Evolutionary conservation across 352 stramenopile genomes (phyloP).

Genomic region (Pythium pyrilobum): DNA sequence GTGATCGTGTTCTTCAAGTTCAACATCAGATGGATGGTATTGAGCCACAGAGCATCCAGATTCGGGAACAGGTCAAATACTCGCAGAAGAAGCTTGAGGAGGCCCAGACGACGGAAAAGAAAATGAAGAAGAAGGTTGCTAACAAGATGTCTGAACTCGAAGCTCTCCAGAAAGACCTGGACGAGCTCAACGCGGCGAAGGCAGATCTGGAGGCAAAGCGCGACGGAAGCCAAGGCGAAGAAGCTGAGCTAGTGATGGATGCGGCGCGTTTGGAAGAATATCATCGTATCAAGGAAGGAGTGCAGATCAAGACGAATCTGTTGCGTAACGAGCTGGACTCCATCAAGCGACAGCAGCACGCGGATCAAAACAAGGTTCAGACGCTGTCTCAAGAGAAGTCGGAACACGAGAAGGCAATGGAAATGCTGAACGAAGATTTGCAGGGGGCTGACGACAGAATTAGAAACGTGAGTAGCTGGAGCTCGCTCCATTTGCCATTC

Average conservation of each 20-base stretch:
- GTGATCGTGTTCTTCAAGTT: conserved; percentile 67
- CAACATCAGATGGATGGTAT: conserved; percentile 85
- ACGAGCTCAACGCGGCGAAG: conserved; percentile 58
- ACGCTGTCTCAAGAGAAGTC: conserved; percentile 62
- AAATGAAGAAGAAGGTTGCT: conserved; percentile 69
- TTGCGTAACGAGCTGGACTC: conserved; percentile 66
- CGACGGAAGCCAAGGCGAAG: conserved; percentile 31
- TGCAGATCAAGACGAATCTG: conserved; percentile 63
- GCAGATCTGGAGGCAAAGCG: conserved; percentile 46
- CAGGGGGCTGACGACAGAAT: conserved; percentile 59
- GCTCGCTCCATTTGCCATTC: not conserved
- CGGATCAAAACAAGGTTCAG: conserved; percentile 69
- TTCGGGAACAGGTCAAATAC: conserved; percentile 90
- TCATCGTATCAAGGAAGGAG: conserved; percentile 75
- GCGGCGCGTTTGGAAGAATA: conserved; percentile 72
- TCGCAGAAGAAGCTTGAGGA: conserved; percentile 61
- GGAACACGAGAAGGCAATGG: conserved; percentile 67
- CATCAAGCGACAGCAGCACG: conserved; percentile 56
- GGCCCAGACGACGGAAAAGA: conserved; percentile 38
- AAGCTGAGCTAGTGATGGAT: conserved; percentile 55
- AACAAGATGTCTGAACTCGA: conserved; percentile 85
- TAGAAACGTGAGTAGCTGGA: conserved; percentile 40
- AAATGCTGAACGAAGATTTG: conserved; percentile 56
- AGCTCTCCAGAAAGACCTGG: conserved; percentile 62
- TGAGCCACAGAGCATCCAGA: conserved; percentile 61